Evolutionary conservation across 495 filamentous ascomycete species (phyloP).

Genomic region (Echria macrotheca): DNA sequence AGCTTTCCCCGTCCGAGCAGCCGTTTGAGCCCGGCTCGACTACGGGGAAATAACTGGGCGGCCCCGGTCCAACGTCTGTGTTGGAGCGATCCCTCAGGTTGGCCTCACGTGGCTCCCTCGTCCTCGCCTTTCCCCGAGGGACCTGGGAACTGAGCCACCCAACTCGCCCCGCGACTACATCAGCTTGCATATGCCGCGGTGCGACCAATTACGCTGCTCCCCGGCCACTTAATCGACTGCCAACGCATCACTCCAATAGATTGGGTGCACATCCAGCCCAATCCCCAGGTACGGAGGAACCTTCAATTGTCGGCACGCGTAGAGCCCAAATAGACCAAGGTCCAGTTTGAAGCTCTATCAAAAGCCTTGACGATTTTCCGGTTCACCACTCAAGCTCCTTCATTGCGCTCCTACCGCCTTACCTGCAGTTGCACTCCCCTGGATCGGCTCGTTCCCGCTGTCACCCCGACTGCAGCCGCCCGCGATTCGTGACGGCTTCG

Average conservation of each 20-base stretch:
- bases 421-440: slow-evolving; percentile 12
- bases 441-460: slow-evolving; percentile 6
- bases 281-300: slow-evolving; percentile 45
- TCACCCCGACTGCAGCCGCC: slow-evolving; percentile 11
- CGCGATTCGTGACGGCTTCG: slow-evolving; percentile 17
- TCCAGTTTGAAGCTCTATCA: slow-evolving; percentile 25
- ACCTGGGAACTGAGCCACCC: slow-evolving; percentile 37
- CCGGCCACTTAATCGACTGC: slow-evolving; percentile 44
- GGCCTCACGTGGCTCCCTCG: slow-evolving; percentile 41
- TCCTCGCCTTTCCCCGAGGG: slow-evolving; percentile 28
- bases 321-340: slow-evolving; percentile 30
- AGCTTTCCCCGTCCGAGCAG: slow-evolving; percentile 16
- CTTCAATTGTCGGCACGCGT: slow-evolving; percentile 37
- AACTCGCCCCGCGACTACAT: slow-evolving; percentile 49
- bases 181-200: slow-evolving; percentile 55
- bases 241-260: slow-evolving; percentile 58
- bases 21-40: slow-evolving; percentile 12
- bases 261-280: slow-evolving; percentile 49
- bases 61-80: slow-evolving; percentile 15
- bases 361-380: slow-evolving; percentile 13
- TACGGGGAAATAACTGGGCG: slow-evolving; percentile 14
- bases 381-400: slow-evolving; percentile 7
- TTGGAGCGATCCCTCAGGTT: not conserved
- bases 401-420: slow-evolving; percentile 14
- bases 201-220: slow-evolving; percentile 48